Evolutionary conservation across 495 filamentous ascomycete species (phyloP), one percentile per base, ranked within the genome.

Genomic region (Xylaria palmicola): DNA sequence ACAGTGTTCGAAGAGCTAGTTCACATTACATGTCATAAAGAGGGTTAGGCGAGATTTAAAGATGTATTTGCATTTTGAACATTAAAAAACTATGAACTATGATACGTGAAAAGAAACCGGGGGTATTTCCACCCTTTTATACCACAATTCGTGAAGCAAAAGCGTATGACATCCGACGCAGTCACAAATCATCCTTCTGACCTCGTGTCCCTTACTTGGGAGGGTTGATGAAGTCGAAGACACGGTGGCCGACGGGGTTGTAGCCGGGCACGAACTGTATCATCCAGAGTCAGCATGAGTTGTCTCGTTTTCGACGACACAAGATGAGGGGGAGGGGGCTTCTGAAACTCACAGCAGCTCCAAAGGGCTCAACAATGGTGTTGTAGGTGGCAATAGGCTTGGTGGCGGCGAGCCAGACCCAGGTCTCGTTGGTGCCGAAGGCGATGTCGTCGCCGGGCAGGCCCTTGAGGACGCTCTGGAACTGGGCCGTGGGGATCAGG

Each of bases 241-340:
- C 43, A 32, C 66, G 63, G 63, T 60, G 59, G 30, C 66, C 66
- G 55, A 64, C 52, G 57, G 66, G 54, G 40, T 57, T 63, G 65
- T 69, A 69, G 64, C 52, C 36, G 24, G 66, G 64, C 37, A 66
- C 63, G 36, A 53, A 69, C 52, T 64, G 53, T 58, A 41, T 62
- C 29, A 62, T 55, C 27, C 41, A 60, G 51, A 62, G 47, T 50
- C 36, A 52, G 57, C 43, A 48, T n/a, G 19, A 15, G 1, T 4
- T n/a, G 6, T 29, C 13, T 27, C 7, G 51, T 56, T 51, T 62
- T 56, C 51, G 55, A 60, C 41, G 34, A 4, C 22, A 54, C 8
- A 19, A 57, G 32, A 7, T 3, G 5, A 4, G 17, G 0, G 10
- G 17, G 15, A 34, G 54, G 37, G 1, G 30, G 22, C 3, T 6